These are phyloP conservation scores for Alternaria triticimaculans DNA, from an alignment of 2,329 filamentous ascomycete genomes.

Conservation along the genomic window DNA sequence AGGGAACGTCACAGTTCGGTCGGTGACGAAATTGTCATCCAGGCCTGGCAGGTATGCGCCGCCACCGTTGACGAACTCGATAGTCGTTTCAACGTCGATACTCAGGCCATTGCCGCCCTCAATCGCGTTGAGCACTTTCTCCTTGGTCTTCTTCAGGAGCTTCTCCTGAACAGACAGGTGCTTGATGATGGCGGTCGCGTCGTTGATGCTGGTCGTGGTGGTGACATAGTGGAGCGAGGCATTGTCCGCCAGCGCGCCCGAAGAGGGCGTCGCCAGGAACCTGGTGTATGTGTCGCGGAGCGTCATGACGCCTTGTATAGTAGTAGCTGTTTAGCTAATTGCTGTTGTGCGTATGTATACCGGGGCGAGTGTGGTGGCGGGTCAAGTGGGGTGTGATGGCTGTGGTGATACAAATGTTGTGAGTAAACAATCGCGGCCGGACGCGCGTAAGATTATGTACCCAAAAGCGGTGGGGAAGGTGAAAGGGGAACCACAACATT, in stretches of 20 bases:
- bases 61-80: slow-evolving; percentile 82
- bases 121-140: slow-evolving; percentile 76
- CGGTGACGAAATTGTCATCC: slow-evolving; percentile 92
- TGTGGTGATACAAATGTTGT: slow-evolving; percentile 7
- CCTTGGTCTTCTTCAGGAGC: slow-evolving; percentile 81
- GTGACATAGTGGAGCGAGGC: slow-evolving; percentile 79
- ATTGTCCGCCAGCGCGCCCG: slow-evolving; percentile 52
- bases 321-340: slow-evolving; percentile 13
- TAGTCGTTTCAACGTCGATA: slow-evolving; percentile 78
- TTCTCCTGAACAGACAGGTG: slow-evolving; percentile 75
- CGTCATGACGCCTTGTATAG: slow-evolving; percentile 27
- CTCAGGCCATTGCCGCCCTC: slow-evolving; percentile 74
- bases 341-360: slow-evolving; percentile 19
- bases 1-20: slow-evolving; percentile 78
- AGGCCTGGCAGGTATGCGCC: slow-evolving; percentile 86
- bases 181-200: slow-evolving; percentile 78
- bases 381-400: slow-evolving; percentile 13
- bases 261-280: slow-evolving; percentile 54
- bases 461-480: slow-evolving; percentile 12
- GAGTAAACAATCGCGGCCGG: slow-evolving; percentile 20
- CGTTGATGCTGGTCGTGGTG: slow-evolving; percentile 76
- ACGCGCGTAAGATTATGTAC: slow-evolving; percentile 8
- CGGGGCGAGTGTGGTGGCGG: slow-evolving; percentile 8
- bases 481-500: slow-evolving; percentile 18
- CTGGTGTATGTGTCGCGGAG: slow-evolving; percentile 53